Percentiles rank a stretch among this genome's conserved stretches.
Evolutionary conservation across 2,329 filamentous ascomycete species (phyloP).

Genomic region (Hypoxylon sp.): DNA sequence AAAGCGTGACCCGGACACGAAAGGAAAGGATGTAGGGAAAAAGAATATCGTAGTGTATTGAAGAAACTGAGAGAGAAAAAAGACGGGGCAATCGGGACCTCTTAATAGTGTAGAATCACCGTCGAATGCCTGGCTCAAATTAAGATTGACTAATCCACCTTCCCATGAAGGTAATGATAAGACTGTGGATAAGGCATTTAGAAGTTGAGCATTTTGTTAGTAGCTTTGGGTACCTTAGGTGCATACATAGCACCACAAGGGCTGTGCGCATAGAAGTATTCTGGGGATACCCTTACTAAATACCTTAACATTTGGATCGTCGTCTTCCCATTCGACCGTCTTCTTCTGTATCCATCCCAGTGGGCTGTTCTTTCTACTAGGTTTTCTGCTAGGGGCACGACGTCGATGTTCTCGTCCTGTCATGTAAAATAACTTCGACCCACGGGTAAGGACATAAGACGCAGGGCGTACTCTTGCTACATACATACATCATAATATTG

Average conservation of each 20-base stretch:
- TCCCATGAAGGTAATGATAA: constrained; percentile 44
- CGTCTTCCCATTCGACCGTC: constrained; percentile 22
- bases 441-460: constrained; percentile 1
- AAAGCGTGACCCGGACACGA: constrained; percentile 10
- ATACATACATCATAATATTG: constrained; percentile 21
- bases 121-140: constrained; percentile 40
- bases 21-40: constrained; percentile 19
- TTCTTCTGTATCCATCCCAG: constrained; percentile 16
- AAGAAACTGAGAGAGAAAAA: constrained; percentile 16
- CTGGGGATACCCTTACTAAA: constrained; percentile 10
- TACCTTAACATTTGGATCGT: constrained; percentile 41
- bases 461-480: constrained; percentile 18
- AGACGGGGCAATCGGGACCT: constrained; percentile 30
- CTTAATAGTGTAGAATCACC: constrained; percentile 27
- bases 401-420: constrained; percentile 9
- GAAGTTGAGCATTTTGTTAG: constrained; percentile 17
- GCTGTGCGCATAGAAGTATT: constrained; percentile 15
- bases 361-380: constrained; percentile 12
- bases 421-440: constrained; percentile 8
- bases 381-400: not conserved
- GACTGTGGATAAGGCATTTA: constrained; percentile 30
- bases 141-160: constrained; percentile 46
- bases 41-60: constrained; percentile 9
- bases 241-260: constrained; percentile 28
- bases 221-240: not conserved